phyloP scores from a whole-genome alignment of 805 yeast genomes.

The Lipomyces sp. region DNA sequence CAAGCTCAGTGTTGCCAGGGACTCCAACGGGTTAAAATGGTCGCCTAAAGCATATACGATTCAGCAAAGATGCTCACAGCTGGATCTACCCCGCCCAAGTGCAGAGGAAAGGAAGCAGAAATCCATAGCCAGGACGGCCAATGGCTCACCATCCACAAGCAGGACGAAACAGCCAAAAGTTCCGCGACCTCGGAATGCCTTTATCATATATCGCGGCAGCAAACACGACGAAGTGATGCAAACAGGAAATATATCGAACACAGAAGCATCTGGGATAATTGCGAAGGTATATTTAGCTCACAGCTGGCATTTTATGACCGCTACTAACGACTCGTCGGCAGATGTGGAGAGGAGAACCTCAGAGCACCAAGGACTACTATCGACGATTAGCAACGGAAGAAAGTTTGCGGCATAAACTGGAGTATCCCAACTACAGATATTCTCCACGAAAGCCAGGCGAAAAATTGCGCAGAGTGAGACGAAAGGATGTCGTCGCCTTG shows the following conservation, averaged over 20 bases:
- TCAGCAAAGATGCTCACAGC: neutral
- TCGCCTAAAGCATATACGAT: constrained; percentile 1
- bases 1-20: no score
- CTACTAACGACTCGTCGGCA: neutral
- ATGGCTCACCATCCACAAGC: neutral
- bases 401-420: constrained; percentile 4
- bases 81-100: no score
- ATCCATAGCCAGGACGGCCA: neutral
- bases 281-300: constrained; percentile 7
- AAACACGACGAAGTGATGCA: constrained; percentile 16
- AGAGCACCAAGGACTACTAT: constrained; percentile 2
- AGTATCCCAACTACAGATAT: neutral
- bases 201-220: constrained; percentile 15
- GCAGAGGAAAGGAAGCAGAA: no score
- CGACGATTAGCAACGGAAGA: constrained; percentile 12
- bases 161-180: constrained; percentile 4
- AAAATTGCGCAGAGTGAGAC: neutral
- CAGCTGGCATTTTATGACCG: no score
- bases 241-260: constrained; percentile 7
- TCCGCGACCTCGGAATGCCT: constrained; percentile 19
- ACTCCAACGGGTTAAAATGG: neutral
- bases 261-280: constrained; percentile 9
- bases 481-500: neutral
- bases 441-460: neutral
- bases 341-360: constrained; percentile 21